Conservation (phyloP, 2,329 filamentous ascomycete genomes). For the Trichoderma simmonsii region DNA sequence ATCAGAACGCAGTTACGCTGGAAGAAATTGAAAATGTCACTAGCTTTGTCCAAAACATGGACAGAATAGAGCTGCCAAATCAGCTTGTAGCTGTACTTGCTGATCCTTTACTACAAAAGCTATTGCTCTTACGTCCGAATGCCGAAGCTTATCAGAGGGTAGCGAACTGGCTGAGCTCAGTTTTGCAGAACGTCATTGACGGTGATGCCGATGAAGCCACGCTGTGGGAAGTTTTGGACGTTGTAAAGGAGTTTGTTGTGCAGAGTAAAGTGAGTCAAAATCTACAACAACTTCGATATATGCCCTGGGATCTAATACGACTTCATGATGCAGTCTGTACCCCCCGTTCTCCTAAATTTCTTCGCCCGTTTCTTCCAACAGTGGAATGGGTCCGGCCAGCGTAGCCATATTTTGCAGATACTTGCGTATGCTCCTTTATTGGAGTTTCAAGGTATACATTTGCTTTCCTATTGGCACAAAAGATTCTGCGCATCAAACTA, state of each 20-base stretch:
- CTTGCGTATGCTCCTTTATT: slow-evolving; percentile 54
- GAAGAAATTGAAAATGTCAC: slow-evolving; percentile 74
- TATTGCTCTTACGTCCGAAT: slow-evolving; percentile 63
- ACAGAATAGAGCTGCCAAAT: slow-evolving; percentile 76
- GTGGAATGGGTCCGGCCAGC: slow-evolving; percentile 61
- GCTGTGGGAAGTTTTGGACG: slow-evolving; percentile 52
- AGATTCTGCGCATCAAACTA: neutral
- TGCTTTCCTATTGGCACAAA: neutral
- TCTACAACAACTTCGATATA: neutral
- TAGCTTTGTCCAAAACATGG: slow-evolving; percentile 68
- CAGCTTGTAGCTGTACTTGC: slow-evolving; percentile 75
- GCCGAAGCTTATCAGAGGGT: slow-evolving; percentile 50
- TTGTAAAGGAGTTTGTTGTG: slow-evolving; percentile 54
- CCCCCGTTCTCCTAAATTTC: slow-evolving; percentile 48
- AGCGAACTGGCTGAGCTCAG: slow-evolving; percentile 57
- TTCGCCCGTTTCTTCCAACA: slow-evolving; percentile 51
- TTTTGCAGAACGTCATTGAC: slow-evolving; percentile 53
- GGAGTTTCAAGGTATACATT: slow-evolving; percentile 51
- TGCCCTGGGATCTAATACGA: slow-evolving; percentile 1
- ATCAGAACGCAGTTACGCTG: slow-evolving; percentile 61
- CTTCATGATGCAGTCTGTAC: slow-evolving; percentile 38
- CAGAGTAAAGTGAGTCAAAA: slow-evolving; percentile 50
- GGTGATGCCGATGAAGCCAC: slow-evolving; percentile 49
- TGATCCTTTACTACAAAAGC: slow-evolving; percentile 75
- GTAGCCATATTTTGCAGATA: slow-evolving; percentile 54